Evolutionary conservation across 1,284 basidiomycete genomes (phyloP), one percentile per base, ranked within the genome.

Genomic region (Rhodofomes roseus): DNA sequence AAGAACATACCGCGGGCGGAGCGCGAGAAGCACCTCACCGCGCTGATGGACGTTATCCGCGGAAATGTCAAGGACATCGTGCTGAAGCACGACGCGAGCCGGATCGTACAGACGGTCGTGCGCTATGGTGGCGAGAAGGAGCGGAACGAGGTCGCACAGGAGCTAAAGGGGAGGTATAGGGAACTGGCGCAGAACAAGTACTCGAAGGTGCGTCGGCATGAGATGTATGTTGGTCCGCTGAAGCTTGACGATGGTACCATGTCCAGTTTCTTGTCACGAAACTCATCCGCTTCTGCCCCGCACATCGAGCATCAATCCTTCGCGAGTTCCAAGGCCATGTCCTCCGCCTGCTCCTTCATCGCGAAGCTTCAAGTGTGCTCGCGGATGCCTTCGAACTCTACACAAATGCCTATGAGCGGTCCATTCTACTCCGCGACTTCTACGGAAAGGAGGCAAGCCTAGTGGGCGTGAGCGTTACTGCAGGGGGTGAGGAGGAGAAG

Each of bases 351-450:
- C 78, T 96, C 12, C 80, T 92, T 5, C 93, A 96, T 70, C 82
- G 90, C 2, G 90, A 95, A 67, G 92, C 93, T 0, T 86, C 91
- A 0, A 79, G 83, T 8, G 89, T 93, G 5, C 78, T 96, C 14
- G 89, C 93, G 0, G 93, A 95, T 69, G 83, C 93, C 2, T 96
- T 90, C 68, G 93, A 95, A 70, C 81, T 95, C 0, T 90, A 92
- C 68, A 83, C 89, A 2, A 92, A 93, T 54, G 86, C 91, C 0
- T 91, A 90, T 65, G 93, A 95, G 68, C 84, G 91, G 25, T 81
- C 87, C 0, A 76, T 93, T 40, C 79, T 96, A 5, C 76, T 95
- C 9, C 83, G 89, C 31, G 92, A 94, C 62, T 94, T 96, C 67
- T 96, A 94, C 66, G 93, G 93, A 18, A 91, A 90, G 69, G 93